Evolutionary conservation across 129 eudicot species (phyloP), one percentile per base, ranked within the genome.

Genomic region (Escallonia rubra): DNA sequence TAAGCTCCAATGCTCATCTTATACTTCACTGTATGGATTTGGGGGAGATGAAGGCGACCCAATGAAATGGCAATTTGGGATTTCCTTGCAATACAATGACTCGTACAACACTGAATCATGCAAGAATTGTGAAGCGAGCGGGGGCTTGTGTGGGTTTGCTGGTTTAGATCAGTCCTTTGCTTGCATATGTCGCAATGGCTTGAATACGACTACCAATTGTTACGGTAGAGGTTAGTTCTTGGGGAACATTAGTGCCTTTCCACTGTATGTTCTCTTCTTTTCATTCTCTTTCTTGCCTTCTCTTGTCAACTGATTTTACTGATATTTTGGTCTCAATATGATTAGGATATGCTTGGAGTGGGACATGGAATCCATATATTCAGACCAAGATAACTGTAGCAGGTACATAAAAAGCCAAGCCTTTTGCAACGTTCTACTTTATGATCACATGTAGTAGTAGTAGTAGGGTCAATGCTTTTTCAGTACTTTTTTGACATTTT

Each of bases 41-140:
- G 95, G 95, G 51, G 95, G 95, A 8, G 85, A 81, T 50, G 90
- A 84, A 61, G 88, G 90, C 15, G 79, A 87, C 58, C 95, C 95
- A 0, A 81, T 81, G 90, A 87, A 84, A 63, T 87, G 90, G 90
- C 64, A 87, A n/a, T 87, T 78, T 74, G 90, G 95, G 67, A 77
- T 87, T 58, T 71, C 78, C 12, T 74, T 87, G 84, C 78, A 79
- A 46, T 87, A 73, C 61, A 87, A 87, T 65, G 78, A 77, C 61
- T 78, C 88, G 0, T 87, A 77, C 80, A 79, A 81, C 60, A 71
- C 56, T 13, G 84, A 77, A n/a, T 69, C 63, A 0, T 87, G 95
- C 62, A 84, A 84, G 86, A 79, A 80, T 49, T 87, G 95, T 77
- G 90, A 81, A 69, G 80, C 81, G 42, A 87, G 90, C 69, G 90